Conservation (phyloP, 495 filamentous ascomycete genomes). For the Tuber borchii region DNA sequence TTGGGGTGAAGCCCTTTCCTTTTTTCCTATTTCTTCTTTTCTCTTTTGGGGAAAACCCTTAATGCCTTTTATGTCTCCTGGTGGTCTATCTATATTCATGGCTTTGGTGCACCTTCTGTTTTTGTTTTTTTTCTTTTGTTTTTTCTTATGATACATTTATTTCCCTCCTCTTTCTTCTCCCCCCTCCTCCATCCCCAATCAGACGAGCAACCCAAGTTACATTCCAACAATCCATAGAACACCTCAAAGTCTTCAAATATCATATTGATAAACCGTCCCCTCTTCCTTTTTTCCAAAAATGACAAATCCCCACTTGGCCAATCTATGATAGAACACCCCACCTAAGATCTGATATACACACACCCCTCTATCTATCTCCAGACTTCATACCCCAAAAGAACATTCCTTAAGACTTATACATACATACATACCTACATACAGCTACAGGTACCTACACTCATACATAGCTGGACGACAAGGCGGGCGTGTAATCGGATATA, state of each 20-base stretch:
- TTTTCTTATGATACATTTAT: neutral
- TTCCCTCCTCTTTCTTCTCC: neutral
- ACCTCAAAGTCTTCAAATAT: neutral
- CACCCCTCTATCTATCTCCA: neutral
- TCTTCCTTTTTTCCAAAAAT: neutral
- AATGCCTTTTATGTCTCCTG: neutral
- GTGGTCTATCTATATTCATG: constrained; percentile 3
- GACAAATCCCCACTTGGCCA: neutral
- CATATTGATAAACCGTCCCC: neutral
- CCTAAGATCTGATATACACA: neutral
- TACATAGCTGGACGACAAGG: neutral
- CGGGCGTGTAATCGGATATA: neutral
- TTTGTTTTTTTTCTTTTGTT: neutral
- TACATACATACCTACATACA: neutral
- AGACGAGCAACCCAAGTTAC: no score
- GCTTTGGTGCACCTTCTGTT: neutral
- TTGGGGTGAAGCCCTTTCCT: constrained; percentile 49
- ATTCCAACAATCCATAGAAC: neutral
- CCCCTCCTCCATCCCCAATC: neutral
- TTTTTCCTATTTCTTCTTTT: constrained; percentile 38
- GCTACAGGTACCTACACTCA: neutral
- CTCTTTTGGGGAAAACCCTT: neutral
- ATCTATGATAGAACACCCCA: neutral
- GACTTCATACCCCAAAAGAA: neutral
- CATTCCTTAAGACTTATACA: neutral